Percentiles rank a stretch among this genome's conserved stretches.
Evolutionary conservation across 2,329 filamentous ascomycete species (phyloP).

Genomic region (Trichoderma lentiforme): DNA sequence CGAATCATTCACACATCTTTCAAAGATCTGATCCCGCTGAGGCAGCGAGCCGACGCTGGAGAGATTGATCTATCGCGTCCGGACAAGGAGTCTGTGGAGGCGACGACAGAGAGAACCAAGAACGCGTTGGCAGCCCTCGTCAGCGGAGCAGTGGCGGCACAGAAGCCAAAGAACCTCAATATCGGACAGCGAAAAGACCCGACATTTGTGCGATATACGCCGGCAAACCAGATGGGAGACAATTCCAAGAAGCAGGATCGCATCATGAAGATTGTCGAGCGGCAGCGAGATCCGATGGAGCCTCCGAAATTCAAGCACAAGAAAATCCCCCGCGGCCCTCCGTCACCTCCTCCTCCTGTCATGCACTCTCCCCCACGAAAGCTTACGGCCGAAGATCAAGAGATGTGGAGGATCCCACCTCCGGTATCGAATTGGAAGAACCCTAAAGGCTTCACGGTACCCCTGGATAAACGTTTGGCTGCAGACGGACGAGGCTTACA

Average conservation of each 20-base stretch:
- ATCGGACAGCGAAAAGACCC: constrained; percentile 76
- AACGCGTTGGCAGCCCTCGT: constrained; percentile 80
- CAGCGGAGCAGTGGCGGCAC: constrained; percentile 79
- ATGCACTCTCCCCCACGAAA: constrained; percentile 95
- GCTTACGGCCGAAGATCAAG: constrained; percentile 93
- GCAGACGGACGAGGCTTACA: constrained; percentile 89
- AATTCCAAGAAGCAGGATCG: constrained; percentile 84
- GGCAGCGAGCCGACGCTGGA: constrained; percentile 88
- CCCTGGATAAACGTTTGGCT: constrained; percentile 89
- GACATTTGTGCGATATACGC: constrained; percentile 93
- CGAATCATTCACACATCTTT: constrained; percentile 92
- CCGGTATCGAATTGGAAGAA: constrained; percentile 99
- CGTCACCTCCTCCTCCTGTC: constrained; percentile 86
- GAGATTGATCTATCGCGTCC: constrained; percentile 85
- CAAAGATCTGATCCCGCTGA: constrained; percentile 91
- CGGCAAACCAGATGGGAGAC: constrained; percentile 93
- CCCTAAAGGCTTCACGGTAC: constrained; percentile 94
- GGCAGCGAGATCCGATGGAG: constrained; percentile 91
- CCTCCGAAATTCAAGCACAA: constrained; percentile 99
- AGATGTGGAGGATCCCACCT: constrained; percentile 85
- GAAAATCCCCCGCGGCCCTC: constrained; percentile 90
- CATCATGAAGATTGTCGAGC: constrained; percentile 97
- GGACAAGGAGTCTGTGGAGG: constrained; percentile 77
- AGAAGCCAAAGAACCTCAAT: constrained; percentile 94
- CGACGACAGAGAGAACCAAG: constrained; percentile 83